Base-by-base conservation (phyloP, 306 rosid species). In the Notholithocarpus densiflorus region DNA sequence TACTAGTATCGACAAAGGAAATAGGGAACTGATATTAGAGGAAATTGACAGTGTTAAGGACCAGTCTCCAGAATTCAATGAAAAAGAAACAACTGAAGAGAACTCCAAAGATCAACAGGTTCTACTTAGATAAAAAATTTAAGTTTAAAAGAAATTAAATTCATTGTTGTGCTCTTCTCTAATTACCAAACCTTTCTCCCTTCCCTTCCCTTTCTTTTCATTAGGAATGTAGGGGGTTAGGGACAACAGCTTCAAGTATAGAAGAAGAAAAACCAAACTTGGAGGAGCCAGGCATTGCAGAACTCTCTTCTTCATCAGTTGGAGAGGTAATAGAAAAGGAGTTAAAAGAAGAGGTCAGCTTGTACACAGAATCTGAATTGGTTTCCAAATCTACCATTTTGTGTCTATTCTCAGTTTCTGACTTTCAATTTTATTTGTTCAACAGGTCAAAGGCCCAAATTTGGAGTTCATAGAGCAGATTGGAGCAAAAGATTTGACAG, bases 301-400 rank as follows among this genome's bases (percentile, higher is more conserved):
- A 78, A 70, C 72, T 48, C 61, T 53, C 82, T 32, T 80, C 80
- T 82, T 45, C 55, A 1, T 19, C 48, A 21, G 12, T 62, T 29
- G 65, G 2, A 78, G 73, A 71, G 7, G 68, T 48, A 31, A 34
- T 43, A 27, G 24, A n/a, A 12, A 62, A 64, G 23, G 79, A 77
- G 9, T 40, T 62, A 31, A 75, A 75, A 18, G 52, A 81, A 70
- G 81, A 84, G 84, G 84, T 82, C 69, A 71, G 78, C 52, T 73
- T 27, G 26, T 32, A 27, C 26, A 73, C 19, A 4, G 76, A 31
- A 69, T 73, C 27, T 37, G 5, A 71, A 59, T 83, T 24, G 13
- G 17, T 71, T 71, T 69, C 23, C 10, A 45, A 56, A 56, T 45
- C 17, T 85, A 74, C 18, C 8, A 17, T 17, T 62, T 10, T 74